Evolutionary conservation across 2,329 filamentous ascomycete species (phyloP), one percentile per base, ranked within the genome.

Genomic region (Ophiocordyceps camponoti-leonardi): DNA sequence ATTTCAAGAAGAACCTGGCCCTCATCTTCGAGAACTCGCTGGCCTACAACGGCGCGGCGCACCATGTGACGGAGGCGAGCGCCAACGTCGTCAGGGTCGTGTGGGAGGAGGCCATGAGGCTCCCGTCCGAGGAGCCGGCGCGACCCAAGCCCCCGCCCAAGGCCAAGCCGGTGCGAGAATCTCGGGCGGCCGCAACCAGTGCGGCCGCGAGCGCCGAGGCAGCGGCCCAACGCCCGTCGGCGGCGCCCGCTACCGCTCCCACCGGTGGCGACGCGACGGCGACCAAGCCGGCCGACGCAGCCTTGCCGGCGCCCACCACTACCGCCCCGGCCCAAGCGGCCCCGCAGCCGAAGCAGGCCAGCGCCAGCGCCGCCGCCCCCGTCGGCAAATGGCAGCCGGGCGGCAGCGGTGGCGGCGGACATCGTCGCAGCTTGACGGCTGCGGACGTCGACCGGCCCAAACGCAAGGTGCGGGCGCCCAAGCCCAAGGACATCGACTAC

Each of bases 401-500:
- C 22, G 22, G 22, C 22, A 23, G 22, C 22, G 22, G 22, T 23
- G 22, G 22, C 11, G 31, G 31, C 13, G 47, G 48, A 18, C 55
- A 60, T 40, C 50, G 57, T 51, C 82, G 92, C 45, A 83, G 90
- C 55, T 94, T 86, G 1, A 81, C 79, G 6, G 82, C 81, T 47
- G 73, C 75, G 5, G 85, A 87, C 52, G 83, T 81, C 47, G 75
- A 79, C 51, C 78, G 92, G 44, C 88, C 90, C 12, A 95, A 95
- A 69, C 82, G 92, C 45, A 86, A 90, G 14, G 94, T 96, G 46
- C 86, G 94, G 55, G 84, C 88, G 10, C 87, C 92, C 0, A 88
- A 90, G 57, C 79, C 81, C 49, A 88, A 90, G 52, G 92, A 96
- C 58, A 72, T 95, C n/a, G 83, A 88, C 8, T 96, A 95, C 59